Conservation (phyloP, 176 grass and related monocot genomes). For the Oryza brachyantha region DNA sequence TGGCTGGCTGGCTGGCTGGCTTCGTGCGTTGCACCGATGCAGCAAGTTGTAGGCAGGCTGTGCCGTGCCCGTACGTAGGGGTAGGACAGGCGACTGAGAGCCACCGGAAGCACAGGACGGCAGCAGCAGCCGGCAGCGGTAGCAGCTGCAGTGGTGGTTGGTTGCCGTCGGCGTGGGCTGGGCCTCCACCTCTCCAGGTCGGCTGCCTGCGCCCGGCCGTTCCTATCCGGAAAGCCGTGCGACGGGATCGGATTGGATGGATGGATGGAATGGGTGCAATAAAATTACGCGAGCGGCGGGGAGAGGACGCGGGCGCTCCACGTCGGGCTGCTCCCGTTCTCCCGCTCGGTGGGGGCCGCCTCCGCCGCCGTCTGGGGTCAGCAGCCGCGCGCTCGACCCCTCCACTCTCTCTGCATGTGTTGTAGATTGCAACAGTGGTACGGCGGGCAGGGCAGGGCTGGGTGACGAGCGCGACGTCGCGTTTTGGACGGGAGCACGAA, state of each 20-base stretch:
- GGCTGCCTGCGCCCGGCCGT: background rate
- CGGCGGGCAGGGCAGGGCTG: too few relatives aligned
- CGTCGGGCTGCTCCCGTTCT: conserved; percentile 17
- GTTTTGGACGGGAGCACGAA: background rate
- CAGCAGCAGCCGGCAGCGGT: too few relatives aligned
- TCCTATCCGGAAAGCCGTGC: conserved; percentile 25
- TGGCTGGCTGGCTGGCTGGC: too few relatives aligned
- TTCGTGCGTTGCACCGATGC: too few relatives aligned
- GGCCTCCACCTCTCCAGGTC: background rate
- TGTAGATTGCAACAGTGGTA: too few relatives aligned
- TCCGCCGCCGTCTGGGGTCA: conserved; percentile 2
- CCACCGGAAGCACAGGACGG: background rate
- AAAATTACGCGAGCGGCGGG: background rate
- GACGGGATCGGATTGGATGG: background rate
- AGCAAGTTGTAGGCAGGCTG: too few relatives aligned
- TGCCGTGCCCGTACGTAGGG: too few relatives aligned
- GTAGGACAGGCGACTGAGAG: too few relatives aligned
- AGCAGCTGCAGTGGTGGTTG: background rate
- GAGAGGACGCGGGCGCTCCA: conserved; percentile 40
- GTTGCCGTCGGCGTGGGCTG: background rate
- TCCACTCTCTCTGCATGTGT: too few relatives aligned
- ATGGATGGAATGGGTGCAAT: background rate
- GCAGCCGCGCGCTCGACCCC: background rate
- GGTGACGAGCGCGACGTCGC: background rate
- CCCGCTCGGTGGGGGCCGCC: background rate